phyloP scores from a whole-genome alignment of 2,329 filamentous ascomycete species.

The Eurotiales sp. region DNA sequence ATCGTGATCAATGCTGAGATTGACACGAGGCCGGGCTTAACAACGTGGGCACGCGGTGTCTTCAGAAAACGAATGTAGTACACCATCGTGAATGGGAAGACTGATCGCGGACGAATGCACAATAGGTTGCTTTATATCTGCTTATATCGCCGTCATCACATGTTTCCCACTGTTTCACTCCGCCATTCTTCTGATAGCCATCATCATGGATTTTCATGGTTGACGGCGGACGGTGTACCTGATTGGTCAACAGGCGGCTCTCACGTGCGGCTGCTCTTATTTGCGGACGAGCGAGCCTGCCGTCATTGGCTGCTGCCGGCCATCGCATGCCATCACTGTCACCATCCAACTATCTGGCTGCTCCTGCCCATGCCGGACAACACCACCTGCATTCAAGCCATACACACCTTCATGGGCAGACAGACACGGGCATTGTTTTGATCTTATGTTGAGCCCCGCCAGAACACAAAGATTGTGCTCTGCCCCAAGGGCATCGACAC shows the following conservation, averaged over 20 bases:
- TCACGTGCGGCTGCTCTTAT: no score
- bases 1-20: slow-evolving; percentile 58
- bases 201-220: background rate
- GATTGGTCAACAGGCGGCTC: slow-evolving; percentile 8
- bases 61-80: slow-evolving; percentile 68
- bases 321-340: background rate
- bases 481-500: background rate
- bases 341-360: background rate
- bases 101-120: no score
- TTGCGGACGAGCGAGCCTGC: no score
- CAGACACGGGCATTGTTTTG: background rate
- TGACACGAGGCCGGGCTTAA: slow-evolving; percentile 38
- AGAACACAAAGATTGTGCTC: background rate
- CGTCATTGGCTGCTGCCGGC: background rate
- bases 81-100: slow-evolving; percentile 42
- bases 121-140: no score
- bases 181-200: no score
- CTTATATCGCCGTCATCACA: background rate
- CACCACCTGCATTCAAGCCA: no score
- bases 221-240: background rate
- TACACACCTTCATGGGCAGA: background rate
- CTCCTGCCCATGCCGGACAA: background rate
- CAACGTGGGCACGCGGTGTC: slow-evolving; percentile 48
- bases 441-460: background rate
- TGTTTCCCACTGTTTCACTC: background rate